Evolutionary conservation across 371 early-diverging fungal genomes (phyloP).

Genomic region (Syncephalastrum contaminatum): DNA sequence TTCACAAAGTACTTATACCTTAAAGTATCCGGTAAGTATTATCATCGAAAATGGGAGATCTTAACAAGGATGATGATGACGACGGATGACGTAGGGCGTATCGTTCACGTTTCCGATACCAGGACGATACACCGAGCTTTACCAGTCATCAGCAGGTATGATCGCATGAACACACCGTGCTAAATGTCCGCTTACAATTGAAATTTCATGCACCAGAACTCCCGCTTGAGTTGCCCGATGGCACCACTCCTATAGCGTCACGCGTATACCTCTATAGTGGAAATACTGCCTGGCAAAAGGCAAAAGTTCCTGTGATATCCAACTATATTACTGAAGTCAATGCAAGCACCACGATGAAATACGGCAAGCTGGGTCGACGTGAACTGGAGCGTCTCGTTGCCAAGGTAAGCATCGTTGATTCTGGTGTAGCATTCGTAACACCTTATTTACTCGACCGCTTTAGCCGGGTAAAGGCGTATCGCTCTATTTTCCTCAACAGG

Average conservation of each 20-base stretch:
- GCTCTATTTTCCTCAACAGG: conserved; percentile 33
- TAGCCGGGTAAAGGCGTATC: conserved; percentile 41
- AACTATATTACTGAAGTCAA: conserved; percentile 46
- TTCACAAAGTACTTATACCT: conserved; percentile 52
- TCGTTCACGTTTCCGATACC: conserved; percentile 78
- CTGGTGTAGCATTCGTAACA: not conserved
- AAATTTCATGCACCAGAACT: conserved; percentile 38
- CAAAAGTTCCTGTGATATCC: conserved; percentile 43
- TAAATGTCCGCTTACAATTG: not conserved
- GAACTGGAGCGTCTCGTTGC: conserved; percentile 54
- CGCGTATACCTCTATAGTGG: conserved; percentile 61
- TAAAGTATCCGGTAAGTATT: conserved; percentile 67
- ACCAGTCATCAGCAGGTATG: conserved; percentile 42
- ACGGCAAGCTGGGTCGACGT: conserved; percentile 34
- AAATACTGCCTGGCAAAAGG: conserved; percentile 49
- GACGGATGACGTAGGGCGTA: conserved; percentile 51
- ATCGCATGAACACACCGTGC: not conserved
- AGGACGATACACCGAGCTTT: conserved; percentile 48
- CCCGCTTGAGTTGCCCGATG: conserved; percentile 74
- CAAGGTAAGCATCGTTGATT: conserved; percentile 28
- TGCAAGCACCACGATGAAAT: conserved; percentile 32
- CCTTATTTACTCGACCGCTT: conserved; percentile 1
- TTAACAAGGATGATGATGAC: conserved; percentile 1
- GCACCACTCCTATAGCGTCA: conserved; percentile 71
- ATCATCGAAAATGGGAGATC: not conserved